Percentiles rank a stretch among this genome's conserved stretches.
These are phyloP conservation scores for Phylloporus scabripes DNA, from an alignment of 768 basidiomycete species.

Conservation along the genomic window DNA sequence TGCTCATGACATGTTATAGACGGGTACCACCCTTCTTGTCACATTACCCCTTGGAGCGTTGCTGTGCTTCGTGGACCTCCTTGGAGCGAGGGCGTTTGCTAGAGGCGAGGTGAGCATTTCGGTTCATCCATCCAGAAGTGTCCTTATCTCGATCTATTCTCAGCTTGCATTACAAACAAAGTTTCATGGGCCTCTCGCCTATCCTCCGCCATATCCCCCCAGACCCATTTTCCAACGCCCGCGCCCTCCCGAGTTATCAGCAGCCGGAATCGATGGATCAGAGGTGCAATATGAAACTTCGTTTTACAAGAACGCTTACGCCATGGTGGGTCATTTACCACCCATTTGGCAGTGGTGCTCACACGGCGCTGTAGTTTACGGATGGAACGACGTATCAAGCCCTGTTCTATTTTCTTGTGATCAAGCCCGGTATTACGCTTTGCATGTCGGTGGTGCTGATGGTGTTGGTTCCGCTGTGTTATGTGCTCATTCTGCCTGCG, in stretches of 20 bases:
- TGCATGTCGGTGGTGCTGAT: constrained; percentile 53
- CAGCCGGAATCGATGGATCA: constrained; percentile 42
- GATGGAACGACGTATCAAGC: constrained; percentile 81
- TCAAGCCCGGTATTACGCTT: constrained; percentile 78
- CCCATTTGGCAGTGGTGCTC: constrained; percentile 1
- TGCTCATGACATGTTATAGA: constrained; percentile 34
- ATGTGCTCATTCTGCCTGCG: constrained; percentile 59
- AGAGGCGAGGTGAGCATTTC: constrained; percentile 54
- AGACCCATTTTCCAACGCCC: constrained; percentile 69
- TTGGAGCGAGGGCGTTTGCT: constrained; percentile 68
- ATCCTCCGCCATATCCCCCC: constrained; percentile 59
- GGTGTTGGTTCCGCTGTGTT: constrained; percentile 50
- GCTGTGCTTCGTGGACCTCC: constrained; percentile 69
- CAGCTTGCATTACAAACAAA: constrained; percentile 62
- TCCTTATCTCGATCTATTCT: constrained; percentile 12
- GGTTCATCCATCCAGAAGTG: not conserved
- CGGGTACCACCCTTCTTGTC: constrained; percentile 75
- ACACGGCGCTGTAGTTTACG: constrained; percentile 50
- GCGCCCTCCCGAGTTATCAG: constrained; percentile 44
- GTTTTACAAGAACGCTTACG: constrained; percentile 77
- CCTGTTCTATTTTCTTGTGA: constrained; percentile 82
- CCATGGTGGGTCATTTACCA: constrained; percentile 52
- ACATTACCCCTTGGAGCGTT: constrained; percentile 73
- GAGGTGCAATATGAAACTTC: constrained; percentile 52
- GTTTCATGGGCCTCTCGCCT: constrained; percentile 65